phyloP scores from a whole-genome alignment of 108 stramenopile genomes.

The Cyclotella baltica region DNA sequence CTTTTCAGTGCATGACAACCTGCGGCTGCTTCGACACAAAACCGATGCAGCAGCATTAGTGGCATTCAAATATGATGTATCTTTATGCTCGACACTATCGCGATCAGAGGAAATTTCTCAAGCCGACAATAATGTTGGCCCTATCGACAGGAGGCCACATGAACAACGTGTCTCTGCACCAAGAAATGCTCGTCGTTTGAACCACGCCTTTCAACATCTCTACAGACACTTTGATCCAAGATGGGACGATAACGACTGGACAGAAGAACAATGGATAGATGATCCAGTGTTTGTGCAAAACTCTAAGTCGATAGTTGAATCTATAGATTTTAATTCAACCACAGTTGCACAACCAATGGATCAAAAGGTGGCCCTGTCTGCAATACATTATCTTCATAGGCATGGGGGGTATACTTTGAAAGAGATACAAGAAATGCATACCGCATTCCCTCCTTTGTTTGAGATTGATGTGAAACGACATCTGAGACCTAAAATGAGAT shows the following conservation, averaged over 20 bases:
- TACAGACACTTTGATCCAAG: constrained; percentile 68
- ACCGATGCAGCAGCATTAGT: not conserved
- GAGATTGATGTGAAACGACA: constrained; percentile 70
- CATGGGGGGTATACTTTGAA: constrained; percentile 62
- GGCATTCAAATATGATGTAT: not conserved
- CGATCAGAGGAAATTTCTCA: not conserved
- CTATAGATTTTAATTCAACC: constrained; percentile 15
- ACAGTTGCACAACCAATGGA: constrained; percentile 16
- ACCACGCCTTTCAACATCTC: constrained; percentile 79
- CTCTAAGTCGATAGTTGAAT: not conserved
- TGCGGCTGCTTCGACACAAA: not conserved
- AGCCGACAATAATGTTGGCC: not conserved
- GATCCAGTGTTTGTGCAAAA: constrained; percentile 10
- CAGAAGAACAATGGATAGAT: constrained; percentile 6
- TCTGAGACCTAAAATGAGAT: constrained; percentile 80
- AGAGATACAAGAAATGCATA: constrained; percentile 64
- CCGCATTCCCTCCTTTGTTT: constrained; percentile 75
- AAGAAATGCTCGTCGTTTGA: constrained; percentile 74
- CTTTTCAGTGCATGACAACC: not conserved
- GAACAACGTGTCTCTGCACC: constrained; percentile 72
- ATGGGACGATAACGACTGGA: constrained; percentile 51
- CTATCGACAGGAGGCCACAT: constrained; percentile 60
- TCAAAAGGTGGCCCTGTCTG: constrained; percentile 41
- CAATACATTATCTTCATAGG: constrained; percentile 63
- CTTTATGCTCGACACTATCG: not conserved